Evolutionary conservation across 371 early-diverging fungal genomes (phyloP).

Genomic region (Mortierella sp.): DNA sequence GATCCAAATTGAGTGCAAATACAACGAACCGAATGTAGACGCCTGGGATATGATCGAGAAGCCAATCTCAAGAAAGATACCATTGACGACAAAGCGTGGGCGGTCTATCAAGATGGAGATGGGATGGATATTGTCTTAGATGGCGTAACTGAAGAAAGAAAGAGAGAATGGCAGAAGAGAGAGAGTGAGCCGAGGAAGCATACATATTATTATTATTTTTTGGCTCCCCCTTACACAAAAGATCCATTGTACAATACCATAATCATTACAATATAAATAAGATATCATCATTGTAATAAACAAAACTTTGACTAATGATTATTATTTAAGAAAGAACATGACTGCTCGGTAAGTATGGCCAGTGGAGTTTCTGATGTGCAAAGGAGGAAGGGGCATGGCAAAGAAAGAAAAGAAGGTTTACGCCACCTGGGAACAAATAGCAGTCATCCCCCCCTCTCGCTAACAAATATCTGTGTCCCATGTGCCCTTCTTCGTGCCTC

Average conservation of each 20-base stretch:
- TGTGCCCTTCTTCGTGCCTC: too few relatives aligned
- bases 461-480: neutral
- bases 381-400: too few relatives aligned
- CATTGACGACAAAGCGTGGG: constrained; percentile 38
- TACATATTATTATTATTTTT: neutral
- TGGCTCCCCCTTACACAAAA: too few relatives aligned
- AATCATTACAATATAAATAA: neutral
- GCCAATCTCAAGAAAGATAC: constrained; percentile 40
- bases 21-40: constrained; percentile 55
- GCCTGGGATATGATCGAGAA: constrained; percentile 57
- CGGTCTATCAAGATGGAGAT: constrained; percentile 58
- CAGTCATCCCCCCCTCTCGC: too few relatives aligned
- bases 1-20: constrained; percentile 50
- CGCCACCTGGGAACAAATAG: neutral
- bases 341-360: too few relatives aligned
- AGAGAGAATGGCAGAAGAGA: neutral
- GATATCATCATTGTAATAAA: too few relatives aligned
- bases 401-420: neutral
- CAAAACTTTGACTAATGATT: too few relatives aligned
- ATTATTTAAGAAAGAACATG: too few relatives aligned
- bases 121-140: constrained; percentile 55
- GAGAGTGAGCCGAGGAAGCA: neutral
- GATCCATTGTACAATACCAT: neutral
- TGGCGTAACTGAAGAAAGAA: neutral
- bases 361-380: too few relatives aligned